phyloP scores from a whole-genome alignment of 805 yeast species.

The Tetrapisispora namnaoensis region DNA sequence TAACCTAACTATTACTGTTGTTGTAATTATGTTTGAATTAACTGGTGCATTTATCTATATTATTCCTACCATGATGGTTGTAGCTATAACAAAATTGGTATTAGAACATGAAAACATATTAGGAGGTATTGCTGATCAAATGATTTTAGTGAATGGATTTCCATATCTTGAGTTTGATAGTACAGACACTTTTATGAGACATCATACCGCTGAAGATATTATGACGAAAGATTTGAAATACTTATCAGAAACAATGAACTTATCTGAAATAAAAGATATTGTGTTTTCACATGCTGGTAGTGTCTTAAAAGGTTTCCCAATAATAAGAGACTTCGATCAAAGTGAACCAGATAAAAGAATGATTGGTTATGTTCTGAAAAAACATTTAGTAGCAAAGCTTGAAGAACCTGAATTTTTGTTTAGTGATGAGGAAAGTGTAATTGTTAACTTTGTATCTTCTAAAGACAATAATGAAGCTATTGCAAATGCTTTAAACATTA shows the following conservation, averaged over 20 bases:
- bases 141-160: conserved; percentile 79
- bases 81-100: conserved; percentile 76
- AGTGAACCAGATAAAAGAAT: conserved; percentile 33
- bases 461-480: neutral
- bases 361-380: conserved; percentile 28
- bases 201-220: conserved; percentile 41
- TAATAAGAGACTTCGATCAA: conserved; percentile 33
- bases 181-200: conserved; percentile 50
- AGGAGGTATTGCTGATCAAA: conserved; percentile 92
- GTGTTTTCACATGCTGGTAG: conserved; percentile 24
- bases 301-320: conserved; percentile 41
- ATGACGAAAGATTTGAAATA: conserved; percentile 41
- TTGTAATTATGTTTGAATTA: conserved; percentile 88
- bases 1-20: conserved; percentile 84
- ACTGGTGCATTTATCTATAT: conserved; percentile 92
- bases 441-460: neutral
- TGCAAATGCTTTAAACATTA: neutral
- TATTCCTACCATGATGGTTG: conserved; percentile 93
- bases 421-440: conserved; percentile 21
- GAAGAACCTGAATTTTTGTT: conserved; percentile 9
- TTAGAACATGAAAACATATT: conserved; percentile 59
- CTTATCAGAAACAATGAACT: conserved; percentile 16
- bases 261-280: conserved; percentile 20
- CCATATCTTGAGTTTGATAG: conserved; percentile 66
- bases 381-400: conserved; percentile 16